Base-by-base conservation (phyloP, 2,329 filamentous ascomycete genomes). In the Aspergillus arachidicola region DNA sequence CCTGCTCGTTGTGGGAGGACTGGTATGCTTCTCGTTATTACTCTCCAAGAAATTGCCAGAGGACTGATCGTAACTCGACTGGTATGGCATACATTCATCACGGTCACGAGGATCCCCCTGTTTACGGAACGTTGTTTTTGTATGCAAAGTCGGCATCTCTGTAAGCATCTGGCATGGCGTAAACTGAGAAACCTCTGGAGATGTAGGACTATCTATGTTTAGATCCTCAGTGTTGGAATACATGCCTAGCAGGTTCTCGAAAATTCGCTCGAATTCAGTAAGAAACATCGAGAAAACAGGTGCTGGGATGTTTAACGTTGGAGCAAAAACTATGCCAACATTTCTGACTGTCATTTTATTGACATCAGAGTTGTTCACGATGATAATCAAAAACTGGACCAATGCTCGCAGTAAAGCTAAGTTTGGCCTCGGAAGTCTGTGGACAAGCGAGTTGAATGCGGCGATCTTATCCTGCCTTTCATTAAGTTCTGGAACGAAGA, bases 321-420 rank as follows among this genome's bases (percentile, higher is more conserved):
- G 95, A 19, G 95, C 96, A 78, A 99, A 99, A 61, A 99, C 94
- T 71, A 99, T 98, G 67, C 95, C 94, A 60, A 99, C 92, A 73
- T 99, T 99, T 68, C 94, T 89, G 59, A 97, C 92, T 12, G 92
- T 97, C 95, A 99, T 99, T 84, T 97, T 98, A 82, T 99, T 99
- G 66, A 91, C 83, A 70, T 92, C 89, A 7, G 93, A 85, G 71
- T 97, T 93, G 78, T 95, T 93, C 73, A 97, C 93, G 71, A 99
- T 94, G 72, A 91, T 90, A 74, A 97, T 92, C 71, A 99, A 80
- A 80, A 97, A 97, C 4, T 91, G 88, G 55, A 94, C 92, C 60
- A 99, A 82, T 66, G 96, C 93, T 71, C 91, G 89, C 45, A 99
- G 84, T 50, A 99, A 82, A 3, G 91, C 89, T 54, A 89, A 87